Percentiles rank a stretch among this genome's conserved stretches.
phyloP scores from a whole-genome alignment of 129 eudicot species.

The Artemisia tridentata region DNA sequence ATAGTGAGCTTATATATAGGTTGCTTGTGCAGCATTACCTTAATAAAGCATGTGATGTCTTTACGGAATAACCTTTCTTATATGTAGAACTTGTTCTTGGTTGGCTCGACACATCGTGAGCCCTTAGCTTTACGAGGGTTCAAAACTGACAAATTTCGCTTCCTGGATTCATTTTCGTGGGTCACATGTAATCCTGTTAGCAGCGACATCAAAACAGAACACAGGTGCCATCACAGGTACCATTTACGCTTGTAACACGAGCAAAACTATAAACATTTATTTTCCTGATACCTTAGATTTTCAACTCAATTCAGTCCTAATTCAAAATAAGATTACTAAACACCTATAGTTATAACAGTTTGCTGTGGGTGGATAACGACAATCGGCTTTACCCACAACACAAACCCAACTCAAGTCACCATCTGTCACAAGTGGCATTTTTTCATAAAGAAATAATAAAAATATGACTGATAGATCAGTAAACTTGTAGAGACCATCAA shows the following conservation, averaged over 20 bases:
- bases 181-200: too few species aligned
- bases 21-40: constrained; percentile 27
- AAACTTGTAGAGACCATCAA: neutral
- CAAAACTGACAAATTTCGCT: neutral
- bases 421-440: constrained; percentile 1
- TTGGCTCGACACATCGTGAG: neutral
- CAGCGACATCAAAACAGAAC: too few species aligned
- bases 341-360: neutral
- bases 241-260: neutral
- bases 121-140: too few species aligned
- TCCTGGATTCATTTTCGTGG: neutral
- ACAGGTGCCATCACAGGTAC: too few species aligned
- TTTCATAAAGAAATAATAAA: neutral
- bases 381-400: neutral
- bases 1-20: constrained; percentile 9
- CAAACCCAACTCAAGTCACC: constrained; percentile 11
- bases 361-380: neutral
- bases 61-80: constrained; percentile 2
- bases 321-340: neutral
- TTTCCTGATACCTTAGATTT: neutral
- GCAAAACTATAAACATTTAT: neutral
- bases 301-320: neutral
- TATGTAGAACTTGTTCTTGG: neutral
- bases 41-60: constrained; percentile 28
- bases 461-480: neutral